Evolutionary conservation across 768 basidiomycete genomes (phyloP), one percentile per base, ranked within the genome.

Genomic region (Trametes meyenii): DNA sequence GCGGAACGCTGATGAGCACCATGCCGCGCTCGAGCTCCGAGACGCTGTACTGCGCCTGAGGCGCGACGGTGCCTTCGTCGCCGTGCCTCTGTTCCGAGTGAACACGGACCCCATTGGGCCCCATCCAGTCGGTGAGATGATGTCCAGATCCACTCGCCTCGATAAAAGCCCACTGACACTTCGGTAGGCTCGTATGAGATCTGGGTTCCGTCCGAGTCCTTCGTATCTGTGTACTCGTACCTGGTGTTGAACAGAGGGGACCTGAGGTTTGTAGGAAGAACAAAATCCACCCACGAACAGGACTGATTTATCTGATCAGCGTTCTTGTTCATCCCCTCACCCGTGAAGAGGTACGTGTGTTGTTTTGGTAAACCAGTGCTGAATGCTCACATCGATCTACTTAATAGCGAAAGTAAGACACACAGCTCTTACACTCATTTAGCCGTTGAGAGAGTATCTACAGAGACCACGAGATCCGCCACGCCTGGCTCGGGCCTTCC

Each of bases 261-360:
- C 36, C 73, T 92, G 35, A 92, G 90, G 90, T 90, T 64, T 44
- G 67, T 38, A 2, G 1, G 5, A 33, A 14, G 42, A 23, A 3
- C 13, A 19, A 7, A n/a, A 13, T 23, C 14, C 8, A 12, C 6
- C 1, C 3, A 29, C n/a, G 2, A 36, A 12, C 5, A 8, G 19
- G n/a, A 19, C 35, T 36, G 2, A 36, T 3, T 2, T 10, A 33
- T 10, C 10, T 42, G 16, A 29, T n/a, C 54, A 92, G 90, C 65
- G 79, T 92, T 42, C 78, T 92, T 1, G 80, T 92, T 0, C 90
- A 92, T 70, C 90, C 90, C 0, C 72, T 92, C 46, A 92, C 90
- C 12, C 79, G 81, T 35, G 87, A 90, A 67, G 73, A 85, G 78
- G 90, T 89, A 62, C 52, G 85, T 17, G 4, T 14, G 10, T 2